Base-by-base conservation (phyloP, 352 stramenopile genomes). In the Globisporangium spiculum region DNA sequence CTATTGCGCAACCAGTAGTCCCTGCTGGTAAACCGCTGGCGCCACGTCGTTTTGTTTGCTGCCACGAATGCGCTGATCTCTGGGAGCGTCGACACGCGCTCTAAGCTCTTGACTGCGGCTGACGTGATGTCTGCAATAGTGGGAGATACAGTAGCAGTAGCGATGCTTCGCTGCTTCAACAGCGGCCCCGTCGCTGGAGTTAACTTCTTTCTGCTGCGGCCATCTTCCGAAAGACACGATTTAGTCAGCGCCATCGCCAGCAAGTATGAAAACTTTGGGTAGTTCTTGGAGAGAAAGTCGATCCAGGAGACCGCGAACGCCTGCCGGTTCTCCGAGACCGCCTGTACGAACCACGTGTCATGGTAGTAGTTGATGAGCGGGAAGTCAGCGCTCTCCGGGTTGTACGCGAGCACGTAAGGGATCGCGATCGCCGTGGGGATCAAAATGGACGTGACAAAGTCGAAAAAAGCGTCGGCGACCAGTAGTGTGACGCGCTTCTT, bases 281-380 rank as follows among this genome's bases (percentile, higher is more conserved):
- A 66, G 12, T 58, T 67, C 52, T 67, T 67, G 4, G 34, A 5
- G 4, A 54, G 3, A 6, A 62, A 67, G 63, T 67, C 63, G 36
- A 67, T 0, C 63, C 63, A 62, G 6, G 63, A 67, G 14, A 58
- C 57, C 10, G 53, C 24, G 52, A 62, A 61, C n/a, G 4, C 44
- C 18, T 61, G 52, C 5, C 16, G 53, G 16, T 60, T 67, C 63
- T 69, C 38, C 7, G 38, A 64, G 5, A 65, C 36, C 0, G 55
- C 55, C 18, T 65, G 38, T 24, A 69, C 27, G 22, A 58, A 65
- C 38, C 64, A 69, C 24, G 63, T 65, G 36, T 69, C 38, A 24
- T 22, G 24, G 54, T 69, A 69, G 54, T 67, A 60, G 50, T 67
- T 60, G 62, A 67, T n/a, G 12, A 67, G 34, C 24, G 62, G 62